Base-by-base conservation (phyloP, 1,139 yeast species). In the Saccharomycopsis hybrid region DNA sequence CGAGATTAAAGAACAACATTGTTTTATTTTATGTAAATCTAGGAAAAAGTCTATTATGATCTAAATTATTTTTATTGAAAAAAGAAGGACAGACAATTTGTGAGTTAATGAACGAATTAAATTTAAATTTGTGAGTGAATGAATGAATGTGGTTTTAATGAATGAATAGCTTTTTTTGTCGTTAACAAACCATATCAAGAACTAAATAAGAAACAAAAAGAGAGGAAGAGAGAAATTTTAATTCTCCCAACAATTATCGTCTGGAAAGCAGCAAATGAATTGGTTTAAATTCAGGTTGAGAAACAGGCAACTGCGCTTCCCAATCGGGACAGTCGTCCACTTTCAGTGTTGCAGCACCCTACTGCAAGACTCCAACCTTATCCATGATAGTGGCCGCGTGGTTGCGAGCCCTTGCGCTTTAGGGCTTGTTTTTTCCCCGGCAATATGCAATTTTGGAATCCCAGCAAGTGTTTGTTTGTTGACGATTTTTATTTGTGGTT, bases 71-170 rank as follows among this genome's bases (percentile, higher is more conserved):
- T 18, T 18, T 18, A 18, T 18, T 18, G 18, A 18, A 18, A 18
- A 18, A 18, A 18, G 18, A 31, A 7, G 7, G 35, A 31, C 35
- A 8, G 11, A 8, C 35, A 11, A 8, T 31, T 8, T 7, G 35
- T 31, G 35, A 31, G 35, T 31, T 31, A 31, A 31, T 31, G 35
- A 11, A 31, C 35, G 11, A 37, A 24, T 29, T 24, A 24, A 3
- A 32, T 33, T 35, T n/a, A n/a, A 3, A 8, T 44, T 11, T 44
- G 36, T 37, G 40, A 37, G n/a, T 37, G 40, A 37, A 37, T 37
- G 40, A 37, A 9, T 37, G 43, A 5, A 40, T 25, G 27, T 18
- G 8, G 30, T 13, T 40, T 40, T 40, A 28, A 13, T 7, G 30
- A 40, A 11, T 11, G 35, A 11, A 31, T 8, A 31, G 35, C 35